Base-by-base conservation (phyloP, 2,329 filamentous ascomycete genomes). In the Monosporascus ibericus region DNA sequence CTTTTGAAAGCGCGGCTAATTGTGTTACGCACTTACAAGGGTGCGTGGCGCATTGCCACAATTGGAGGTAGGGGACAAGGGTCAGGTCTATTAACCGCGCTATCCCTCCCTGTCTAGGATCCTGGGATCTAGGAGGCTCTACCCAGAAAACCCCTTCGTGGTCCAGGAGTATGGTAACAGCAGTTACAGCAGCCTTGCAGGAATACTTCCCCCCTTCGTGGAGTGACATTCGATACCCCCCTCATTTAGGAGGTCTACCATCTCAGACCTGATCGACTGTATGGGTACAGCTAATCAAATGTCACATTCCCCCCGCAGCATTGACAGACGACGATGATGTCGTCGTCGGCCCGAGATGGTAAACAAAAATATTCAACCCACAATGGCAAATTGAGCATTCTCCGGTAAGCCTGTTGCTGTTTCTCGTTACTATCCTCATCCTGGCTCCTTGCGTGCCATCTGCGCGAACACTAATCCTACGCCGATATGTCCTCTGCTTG, bases 341-440 rank as follows among this genome's bases (percentile, higher is more conserved):
- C 38, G 48, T 49, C 38, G 47, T 52, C 60, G 57, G 54, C 49
- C 58, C 57, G 57, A 58, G 55, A 56, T 48, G 56, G 40, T 44
- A 50, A 54, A 48, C 47, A 24, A 44, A 44, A 15, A 25, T 7
- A 18, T 17, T 20, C 40, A 11, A 18, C 47, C 47, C 48, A 57
- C 44, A 49, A 59, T 58, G 55, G 58, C 54, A 66, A 63, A 66
- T 66, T 62, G 57, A 59, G 48, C 65, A 67, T 67, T 68, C 65
- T 63, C 55, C 46, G 55, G 61, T 62, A 61, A 53, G 55, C 60
- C 60, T 60, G 53, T 60, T 57, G 50, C 58, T 63, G 60, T 60
- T 58, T 61, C 52, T 60, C 48, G 50, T 57, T 61, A 56, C 57
- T 53, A 58, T 56, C 51, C 58, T 38, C 37, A 57, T 59, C 61